Evolutionary conservation across 2,329 filamentous ascomycete genomes (phyloP).

Genomic region (Monilinia vaccinii-corymbosi): DNA sequence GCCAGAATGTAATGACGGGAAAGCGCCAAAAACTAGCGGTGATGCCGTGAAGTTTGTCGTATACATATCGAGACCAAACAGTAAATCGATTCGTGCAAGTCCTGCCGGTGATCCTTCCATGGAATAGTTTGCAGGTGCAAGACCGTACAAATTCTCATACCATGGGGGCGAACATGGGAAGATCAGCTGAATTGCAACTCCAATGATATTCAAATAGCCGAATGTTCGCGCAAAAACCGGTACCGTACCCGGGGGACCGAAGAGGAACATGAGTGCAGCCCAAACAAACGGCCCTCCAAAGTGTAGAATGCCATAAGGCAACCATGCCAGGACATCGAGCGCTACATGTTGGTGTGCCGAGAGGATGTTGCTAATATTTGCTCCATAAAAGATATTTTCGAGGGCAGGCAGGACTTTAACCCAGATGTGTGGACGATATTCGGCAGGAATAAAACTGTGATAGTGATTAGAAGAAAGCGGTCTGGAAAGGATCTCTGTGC

Average conservation of each 20-base stretch:
- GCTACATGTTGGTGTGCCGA: constrained; percentile 78
- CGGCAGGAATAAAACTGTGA: constrained; percentile 75
- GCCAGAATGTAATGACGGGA: constrained; percentile 85
- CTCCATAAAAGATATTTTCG: constrained; percentile 93
- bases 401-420: constrained; percentile 88
- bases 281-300: constrained; percentile 78
- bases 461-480: background rate
- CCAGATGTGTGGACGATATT: constrained; percentile 89
- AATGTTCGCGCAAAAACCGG: constrained; percentile 81
- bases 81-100: constrained; percentile 75
- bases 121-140: constrained; percentile 85
- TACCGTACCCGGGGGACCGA: constrained; percentile 74
- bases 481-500: constrained; percentile 3
- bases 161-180: constrained; percentile 94
- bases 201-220: constrained; percentile 84
- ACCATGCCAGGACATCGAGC: constrained; percentile 82
- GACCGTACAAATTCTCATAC: constrained; percentile 90
- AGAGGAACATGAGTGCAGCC: constrained; percentile 74
- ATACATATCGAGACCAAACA: constrained; percentile 89
- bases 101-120: constrained; percentile 86
- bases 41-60: constrained; percentile 86
- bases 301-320: constrained; percentile 87
- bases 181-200: constrained; percentile 78
- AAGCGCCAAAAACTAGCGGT: constrained; percentile 87
- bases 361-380: constrained; percentile 91